A percentile compares a stretch with the other conserved stretches of the same genome.
Evolutionary conservation across 1,284 basidiomycete genomes (phyloP).

Genomic region (Moniliophthora roreri): DNA sequence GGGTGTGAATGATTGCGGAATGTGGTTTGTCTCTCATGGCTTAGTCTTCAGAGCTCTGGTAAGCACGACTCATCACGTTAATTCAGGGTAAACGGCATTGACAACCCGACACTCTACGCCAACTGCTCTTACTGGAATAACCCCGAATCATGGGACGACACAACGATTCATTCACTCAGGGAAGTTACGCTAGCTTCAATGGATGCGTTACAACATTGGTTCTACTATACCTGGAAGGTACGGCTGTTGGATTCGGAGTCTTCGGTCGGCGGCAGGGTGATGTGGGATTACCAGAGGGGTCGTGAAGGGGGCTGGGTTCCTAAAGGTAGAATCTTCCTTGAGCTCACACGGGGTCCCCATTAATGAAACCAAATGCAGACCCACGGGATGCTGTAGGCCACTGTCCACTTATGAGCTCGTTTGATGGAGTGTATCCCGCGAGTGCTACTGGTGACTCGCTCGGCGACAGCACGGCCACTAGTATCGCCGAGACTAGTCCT

Average conservation of each 20-base stretch:
- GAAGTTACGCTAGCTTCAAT: slow-evolving; percentile 65
- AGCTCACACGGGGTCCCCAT: slow-evolving; percentile 3
- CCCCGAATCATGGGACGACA: slow-evolving; percentile 40
- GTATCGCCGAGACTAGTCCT: no score
- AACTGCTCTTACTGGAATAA: no score
- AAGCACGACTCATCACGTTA: slow-evolving; percentile 32
- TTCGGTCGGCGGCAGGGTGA: slow-evolving; percentile 56
- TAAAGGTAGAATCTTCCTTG: slow-evolving; percentile 26
- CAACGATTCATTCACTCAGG: slow-evolving; percentile 50
- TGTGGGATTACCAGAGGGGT: slow-evolving; percentile 79
- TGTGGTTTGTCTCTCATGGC: slow-evolving; percentile 29
- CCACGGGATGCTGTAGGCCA: slow-evolving; percentile 64
- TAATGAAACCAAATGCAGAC: slow-evolving; percentile 39
- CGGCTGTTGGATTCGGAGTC: slow-evolving; percentile 40
- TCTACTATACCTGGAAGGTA: slow-evolving; percentile 89
- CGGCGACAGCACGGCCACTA: no score
- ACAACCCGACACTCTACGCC: slow-evolving; percentile 27
- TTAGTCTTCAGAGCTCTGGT: slow-evolving; percentile 46
- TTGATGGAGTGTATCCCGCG: slow-evolving; percentile 53
- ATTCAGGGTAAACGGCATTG: slow-evolving; percentile 43
- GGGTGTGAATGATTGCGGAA: slow-evolving; percentile 69
- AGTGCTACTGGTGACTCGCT: slow-evolving; percentile 61
- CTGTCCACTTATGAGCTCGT: slow-evolving; percentile 51
- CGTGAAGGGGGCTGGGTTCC: slow-evolving; percentile 76
- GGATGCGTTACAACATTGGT: slow-evolving; percentile 78